phyloP scores from a whole-genome alignment of 192 early-diverging fungal genomes.

The Backusella westeae region DNA sequence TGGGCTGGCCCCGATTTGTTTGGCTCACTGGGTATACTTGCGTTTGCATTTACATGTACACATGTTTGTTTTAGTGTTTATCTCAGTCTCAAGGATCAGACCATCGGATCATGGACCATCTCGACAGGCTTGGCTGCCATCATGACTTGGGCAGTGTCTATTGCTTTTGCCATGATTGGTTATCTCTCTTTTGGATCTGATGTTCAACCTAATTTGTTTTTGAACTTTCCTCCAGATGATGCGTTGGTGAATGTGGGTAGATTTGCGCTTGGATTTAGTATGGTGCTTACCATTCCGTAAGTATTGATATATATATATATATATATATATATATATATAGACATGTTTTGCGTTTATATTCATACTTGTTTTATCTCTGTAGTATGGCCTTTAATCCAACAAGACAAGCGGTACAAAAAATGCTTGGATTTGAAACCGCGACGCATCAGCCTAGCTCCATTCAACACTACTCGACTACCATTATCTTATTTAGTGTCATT shows the following conservation, averaged over 20 bases:
- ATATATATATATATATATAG: background rate
- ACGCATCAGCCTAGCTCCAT: conserved; percentile 23
- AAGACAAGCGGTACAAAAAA: conserved; percentile 45
- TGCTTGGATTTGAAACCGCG: conserved; percentile 46
- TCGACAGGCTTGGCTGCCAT: conserved; percentile 49
- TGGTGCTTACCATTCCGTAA: conserved; percentile 60
- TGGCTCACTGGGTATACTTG: conserved; percentile 64
- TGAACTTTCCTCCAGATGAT: conserved; percentile 62
- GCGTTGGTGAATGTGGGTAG: conserved; percentile 57
- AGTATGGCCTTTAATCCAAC: conserved; percentile 48
- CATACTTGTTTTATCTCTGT: background rate
- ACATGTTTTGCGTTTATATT: background rate
- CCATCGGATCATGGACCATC: conserved; percentile 45
- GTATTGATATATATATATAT: background rate
- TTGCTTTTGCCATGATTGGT: conserved; percentile 62
- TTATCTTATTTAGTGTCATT: conserved; percentile 37
- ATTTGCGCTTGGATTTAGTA: conserved; percentile 57
- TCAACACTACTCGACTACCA: conserved; percentile 42
- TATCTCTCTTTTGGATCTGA: conserved; percentile 60
- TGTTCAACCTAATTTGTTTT: conserved; percentile 65
- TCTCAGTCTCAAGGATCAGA: conserved; percentile 46
- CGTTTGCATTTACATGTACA: conserved; percentile 65
- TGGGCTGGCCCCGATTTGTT: conserved; percentile 59
- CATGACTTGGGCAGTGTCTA: conserved; percentile 49
- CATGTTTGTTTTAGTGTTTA: conserved; percentile 65